phyloP scores from a whole-genome alignment of 2,329 filamentous ascomycete species.

The Penicillium palitans region DNA sequence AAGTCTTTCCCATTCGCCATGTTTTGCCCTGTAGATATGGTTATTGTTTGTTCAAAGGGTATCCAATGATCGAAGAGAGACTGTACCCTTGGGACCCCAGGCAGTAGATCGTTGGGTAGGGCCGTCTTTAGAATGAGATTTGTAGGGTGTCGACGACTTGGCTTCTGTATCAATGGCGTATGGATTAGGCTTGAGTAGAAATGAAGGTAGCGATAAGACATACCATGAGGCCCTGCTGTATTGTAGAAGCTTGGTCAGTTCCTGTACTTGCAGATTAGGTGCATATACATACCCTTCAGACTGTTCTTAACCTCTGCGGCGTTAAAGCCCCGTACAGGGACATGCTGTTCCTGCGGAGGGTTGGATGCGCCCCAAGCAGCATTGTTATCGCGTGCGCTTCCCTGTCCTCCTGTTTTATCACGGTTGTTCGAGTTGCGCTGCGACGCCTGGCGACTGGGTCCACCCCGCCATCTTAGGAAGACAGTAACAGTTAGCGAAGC shows the following conservation, averaged over 20 bases:
- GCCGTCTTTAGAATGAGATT: constrained; percentile 38
- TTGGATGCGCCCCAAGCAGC: constrained; percentile 32
- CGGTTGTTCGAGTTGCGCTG: constrained; percentile 41
- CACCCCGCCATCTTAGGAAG: constrained; percentile 42
- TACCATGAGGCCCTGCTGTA: constrained; percentile 35
- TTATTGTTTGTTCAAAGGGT: constrained; percentile 7
- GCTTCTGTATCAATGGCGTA: constrained; percentile 28
- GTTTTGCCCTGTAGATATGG: constrained; percentile 40
- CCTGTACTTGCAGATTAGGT: neutral
- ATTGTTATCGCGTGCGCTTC: constrained; percentile 34
- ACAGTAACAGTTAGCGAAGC: constrained; percentile 14
- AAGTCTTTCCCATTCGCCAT: constrained; percentile 53
- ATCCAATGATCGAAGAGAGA: constrained; percentile 9
- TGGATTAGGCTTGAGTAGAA: constrained; percentile 1
- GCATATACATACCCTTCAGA: constrained; percentile 39
- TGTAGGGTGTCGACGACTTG: constrained; percentile 40
- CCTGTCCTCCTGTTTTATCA: constrained; percentile 30
- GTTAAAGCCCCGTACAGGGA: constrained; percentile 48
- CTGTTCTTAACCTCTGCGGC: constrained; percentile 43
- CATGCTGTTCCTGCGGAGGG: constrained; percentile 41
- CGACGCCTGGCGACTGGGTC: constrained; percentile 40
- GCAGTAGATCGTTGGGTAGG: constrained; percentile 40
- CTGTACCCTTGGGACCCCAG: constrained; percentile 49
- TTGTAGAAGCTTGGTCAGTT: constrained; percentile 9
- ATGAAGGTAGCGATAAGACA: neutral